Base-by-base conservation (phyloP, 805 yeast genomes). In the Ogataea nitratoaversa region DNA sequence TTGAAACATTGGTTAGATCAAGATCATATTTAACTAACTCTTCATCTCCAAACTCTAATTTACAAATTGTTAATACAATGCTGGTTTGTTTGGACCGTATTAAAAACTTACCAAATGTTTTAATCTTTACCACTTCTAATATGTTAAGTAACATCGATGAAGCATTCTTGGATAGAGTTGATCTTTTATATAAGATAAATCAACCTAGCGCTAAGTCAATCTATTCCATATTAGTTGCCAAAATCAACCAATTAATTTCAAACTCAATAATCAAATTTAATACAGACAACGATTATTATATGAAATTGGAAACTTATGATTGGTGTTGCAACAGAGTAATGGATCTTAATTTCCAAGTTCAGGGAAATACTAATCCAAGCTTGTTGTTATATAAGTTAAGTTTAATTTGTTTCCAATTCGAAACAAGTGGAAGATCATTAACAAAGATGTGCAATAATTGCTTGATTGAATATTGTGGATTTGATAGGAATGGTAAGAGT, bases 101-200 rank as follows among this genome's bases (percentile, higher is more conserved):
- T n/a, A 66, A 63, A 41, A 46, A 47, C 20, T 58, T 47, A 34
- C 36, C 58, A 24, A 70, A 71, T 39, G 51, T 67, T 23, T 42
- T 67, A 5, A 52, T 70, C 1, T 50, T 70, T 17, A 61, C 74
- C 1, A 71, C 75, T 3, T 66, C 74, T 1, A 71, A 71, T 44
- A 43, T 68, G 24, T 25, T 65, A 8, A 49, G 54, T 12, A 58
- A 66, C 3, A 50, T 71, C 20, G 76, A 71, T 52, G 53, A 31
- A 22, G 76, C 76, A 1, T 71, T 71, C 42, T 30, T 67, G 5
- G 76, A 71, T 52, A 53, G 76, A 32, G 66, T 67, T 4, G 74
- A 69, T 41, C 60, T 58, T 5, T 48, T 57, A 2, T 68, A 66
- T 40, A 49, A 46, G 30, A 54, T 70, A 5, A 60, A 62, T 2